phyloP scores from a whole-genome alignment of 2,329 filamentous ascomycete species.

The Claviceps sp. region DNA sequence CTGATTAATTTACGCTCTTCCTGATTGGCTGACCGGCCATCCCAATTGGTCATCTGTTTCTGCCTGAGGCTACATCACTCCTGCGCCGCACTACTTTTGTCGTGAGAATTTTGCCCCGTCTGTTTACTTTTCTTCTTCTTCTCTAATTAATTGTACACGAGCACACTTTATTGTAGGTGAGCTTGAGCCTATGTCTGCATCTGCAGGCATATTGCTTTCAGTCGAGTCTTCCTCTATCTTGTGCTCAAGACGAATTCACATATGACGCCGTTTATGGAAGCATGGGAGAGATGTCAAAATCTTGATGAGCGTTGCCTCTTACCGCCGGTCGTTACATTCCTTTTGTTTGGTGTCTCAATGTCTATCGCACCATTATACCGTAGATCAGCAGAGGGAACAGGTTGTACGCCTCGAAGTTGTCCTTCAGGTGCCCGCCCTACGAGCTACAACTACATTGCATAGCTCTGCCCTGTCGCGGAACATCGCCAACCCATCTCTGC shows the following conservation, averaged over 20 bases:
- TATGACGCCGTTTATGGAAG: conserved; percentile 57
- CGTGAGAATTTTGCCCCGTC: conserved; percentile 10
- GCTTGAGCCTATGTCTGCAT: conserved; percentile 35
- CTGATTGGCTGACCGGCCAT: conserved; percentile 24
- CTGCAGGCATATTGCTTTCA: conserved; percentile 26
- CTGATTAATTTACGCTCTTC: conserved; percentile 30
- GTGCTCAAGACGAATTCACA: conserved; percentile 44
- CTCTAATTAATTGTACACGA: conserved; percentile 47
- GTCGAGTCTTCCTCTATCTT: conserved; percentile 62
- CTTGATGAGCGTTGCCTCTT: conserved; percentile 54
- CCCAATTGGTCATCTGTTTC: not conserved
- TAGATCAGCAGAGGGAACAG: not conserved
- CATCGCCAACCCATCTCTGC: conserved; percentile 71
- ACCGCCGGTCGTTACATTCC: conserved; percentile 57
- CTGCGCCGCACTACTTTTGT: conserved; percentile 5
- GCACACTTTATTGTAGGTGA: conserved; percentile 62
- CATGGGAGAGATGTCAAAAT: conserved; percentile 42
- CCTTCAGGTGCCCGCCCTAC: conserved; percentile 23
- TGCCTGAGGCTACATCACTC: conserved; percentile 5
- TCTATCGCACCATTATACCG: too few relatives aligned
- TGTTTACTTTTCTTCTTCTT: conserved; percentile 20
- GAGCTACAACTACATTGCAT: conserved; percentile 97
- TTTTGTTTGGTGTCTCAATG: not conserved
- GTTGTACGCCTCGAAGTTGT: not conserved
- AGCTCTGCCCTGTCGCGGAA: conserved; percentile 61